Evolutionary conservation across 345 rosid species (phyloP).

Genomic region (Sapria himalayana): DNA sequence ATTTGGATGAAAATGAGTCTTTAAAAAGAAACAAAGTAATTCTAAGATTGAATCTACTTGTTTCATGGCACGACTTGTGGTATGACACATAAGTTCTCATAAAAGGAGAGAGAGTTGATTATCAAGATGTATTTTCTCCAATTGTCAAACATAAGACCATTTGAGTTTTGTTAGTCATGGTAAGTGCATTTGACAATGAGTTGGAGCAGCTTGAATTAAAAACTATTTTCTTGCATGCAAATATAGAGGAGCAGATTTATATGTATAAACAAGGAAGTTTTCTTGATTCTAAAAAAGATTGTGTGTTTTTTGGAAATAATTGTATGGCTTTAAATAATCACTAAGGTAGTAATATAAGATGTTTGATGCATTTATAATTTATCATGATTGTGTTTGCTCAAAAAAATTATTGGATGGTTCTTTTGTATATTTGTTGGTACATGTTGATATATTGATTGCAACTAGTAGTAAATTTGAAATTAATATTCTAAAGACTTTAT

Average conservation of each 20-base stretch:
- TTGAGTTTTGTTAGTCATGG: not conserved
- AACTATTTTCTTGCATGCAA: not conserved
- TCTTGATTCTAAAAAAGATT: not conserved
- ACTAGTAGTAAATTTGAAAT: not conserved
- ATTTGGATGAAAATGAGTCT: too few species aligned
- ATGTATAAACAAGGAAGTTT: not conserved
- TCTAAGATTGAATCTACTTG: too few species aligned
- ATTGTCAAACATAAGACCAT: not conserved
- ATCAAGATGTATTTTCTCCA: not conserved
- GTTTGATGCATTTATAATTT: constrained; percentile 3
- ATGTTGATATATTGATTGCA: not conserved
- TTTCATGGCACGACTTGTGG: too few species aligned
- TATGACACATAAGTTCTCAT: too few species aligned
- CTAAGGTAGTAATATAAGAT: too few species aligned
- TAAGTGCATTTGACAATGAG: not conserved
- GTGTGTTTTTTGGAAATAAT: too few species aligned
- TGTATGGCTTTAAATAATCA: not conserved
- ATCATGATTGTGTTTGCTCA: not conserved
- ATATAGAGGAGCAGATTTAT: not conserved
- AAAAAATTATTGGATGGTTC: not conserved
- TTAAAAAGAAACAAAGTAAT: too few species aligned
- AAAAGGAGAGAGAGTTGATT: too few species aligned
- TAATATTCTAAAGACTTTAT: not conserved
- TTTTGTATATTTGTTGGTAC: not conserved
- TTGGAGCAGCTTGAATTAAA: not conserved